These are phyloP conservation scores for Hibiscus mutabilis DNA, from an alignment of 345 rosid genomes.

Conservation along the genomic window DNA sequence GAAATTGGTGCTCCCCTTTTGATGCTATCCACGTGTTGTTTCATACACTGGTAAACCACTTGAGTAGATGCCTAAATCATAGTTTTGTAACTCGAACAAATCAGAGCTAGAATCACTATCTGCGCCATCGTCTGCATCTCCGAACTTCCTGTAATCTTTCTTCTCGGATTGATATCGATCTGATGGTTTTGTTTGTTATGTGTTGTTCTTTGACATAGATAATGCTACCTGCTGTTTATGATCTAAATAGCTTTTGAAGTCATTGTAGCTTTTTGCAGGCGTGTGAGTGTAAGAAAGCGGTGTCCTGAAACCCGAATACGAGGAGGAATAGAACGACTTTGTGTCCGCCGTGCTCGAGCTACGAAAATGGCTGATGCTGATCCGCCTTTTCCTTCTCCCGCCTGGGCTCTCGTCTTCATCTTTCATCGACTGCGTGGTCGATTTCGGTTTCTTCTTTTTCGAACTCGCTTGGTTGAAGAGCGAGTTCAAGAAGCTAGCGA, in stretches of 20 bases:
- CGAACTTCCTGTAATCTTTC: slow-evolving; percentile 28
- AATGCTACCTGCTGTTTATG: slow-evolving; percentile 29
- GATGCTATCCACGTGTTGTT: slow-evolving; percentile 71
- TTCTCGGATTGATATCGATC: slow-evolving; percentile 7
- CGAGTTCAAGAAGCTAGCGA: slow-evolving; percentile 88
- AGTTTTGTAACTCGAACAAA: slow-evolving; percentile 82
- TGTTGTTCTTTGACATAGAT: slow-evolving; percentile 11
- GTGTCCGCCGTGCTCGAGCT: slow-evolving; percentile 47
- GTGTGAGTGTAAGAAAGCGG: slow-evolving; percentile 59
- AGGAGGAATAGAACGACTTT: slow-evolving; percentile 38
- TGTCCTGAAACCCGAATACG: slow-evolving; percentile 66
- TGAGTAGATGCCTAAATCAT: slow-evolving; percentile 54
- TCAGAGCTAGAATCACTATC: slow-evolving; percentile 97
- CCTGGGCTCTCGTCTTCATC: slow-evolving; percentile 66
- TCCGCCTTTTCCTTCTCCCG: slow-evolving; percentile 70
- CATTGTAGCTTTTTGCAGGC: slow-evolving; percentile 49
- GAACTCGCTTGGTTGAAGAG: slow-evolving; percentile 69
- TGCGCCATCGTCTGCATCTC: slow-evolving; percentile 49
- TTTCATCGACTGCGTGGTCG: slow-evolving; percentile 38
- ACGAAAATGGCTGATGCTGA: slow-evolving; percentile 82
- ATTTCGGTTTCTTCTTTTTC: slow-evolving; percentile 59
- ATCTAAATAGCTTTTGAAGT: slow-evolving; percentile 44
- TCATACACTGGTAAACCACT: slow-evolving; percentile 86
- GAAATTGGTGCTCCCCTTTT: slow-evolving; percentile 59
- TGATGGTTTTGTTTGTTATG: slow-evolving; percentile 4